Base-by-base conservation (phyloP, 2,329 filamentous ascomycete species). In the Blastomyces silverae region DNA sequence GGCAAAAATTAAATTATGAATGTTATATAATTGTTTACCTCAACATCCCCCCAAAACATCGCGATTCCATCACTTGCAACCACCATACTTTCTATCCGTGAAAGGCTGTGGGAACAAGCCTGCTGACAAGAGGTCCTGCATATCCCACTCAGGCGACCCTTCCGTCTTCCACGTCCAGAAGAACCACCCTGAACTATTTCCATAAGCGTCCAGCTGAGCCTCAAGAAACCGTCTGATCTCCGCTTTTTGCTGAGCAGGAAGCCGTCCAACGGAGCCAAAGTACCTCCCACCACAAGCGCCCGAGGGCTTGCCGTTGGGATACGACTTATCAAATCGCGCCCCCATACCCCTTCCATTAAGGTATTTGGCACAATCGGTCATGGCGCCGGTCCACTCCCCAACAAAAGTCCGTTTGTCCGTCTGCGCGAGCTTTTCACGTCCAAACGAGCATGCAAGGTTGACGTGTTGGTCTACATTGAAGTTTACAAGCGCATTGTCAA, bases 361-460 rank as follows among this genome's bases (percentile, higher is more conserved):
- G 64, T 78, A 81, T 60, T 78, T 80, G 10, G 83, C 80, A 68
- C 83, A 85, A 67, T 83, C 81, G 2, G 87, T 89, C 80, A 88
- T 83, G 17, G 86, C 87, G 28, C 81, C 87, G 1, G 83, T 85
- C 87, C 87, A 89, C 73, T 90, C 87, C 53, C 87, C 87, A 5
- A 88, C 82, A 64, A 89, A 78, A n/a, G 84, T 82, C 81, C 84
- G 87, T 73, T 89, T 89, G 73, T 89, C 85, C 5, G 80, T 78
- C 42, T 79, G 78, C 7, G 75, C 73, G 65, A 80, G 71, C 67
- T 85, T 85, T 8, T 75, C 71, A 1, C 74, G 72, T 2, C 79
- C 80, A 68, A 83, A 82, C 62, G 78, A 79, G 76, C 87, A 89
- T 62, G 84, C 85, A 37, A 77, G 75, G 65, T 81, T 75, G 48